Conservation (phyloP, 169 alveolate genomes). For the Cryptosporidium muris region DNA sequence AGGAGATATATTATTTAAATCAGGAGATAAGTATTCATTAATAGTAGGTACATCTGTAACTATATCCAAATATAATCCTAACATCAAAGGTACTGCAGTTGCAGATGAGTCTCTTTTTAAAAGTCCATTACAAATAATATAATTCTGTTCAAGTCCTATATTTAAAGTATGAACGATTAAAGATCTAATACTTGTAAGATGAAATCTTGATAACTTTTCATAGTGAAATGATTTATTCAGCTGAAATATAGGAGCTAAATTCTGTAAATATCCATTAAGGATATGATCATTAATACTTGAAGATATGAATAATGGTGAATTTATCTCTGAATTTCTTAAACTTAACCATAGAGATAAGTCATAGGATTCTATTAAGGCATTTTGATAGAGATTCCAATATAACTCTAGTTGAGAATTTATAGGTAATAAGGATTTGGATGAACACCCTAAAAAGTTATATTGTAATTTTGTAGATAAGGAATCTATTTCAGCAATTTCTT, state of each 20-base stretch:
- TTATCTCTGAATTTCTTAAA: constrained; percentile 1
- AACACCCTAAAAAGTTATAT: constrained; percentile 29
- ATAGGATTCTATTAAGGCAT: constrained; percentile 20
- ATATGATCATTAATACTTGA: constrained; percentile 20
- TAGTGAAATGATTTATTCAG: constrained; percentile 41
- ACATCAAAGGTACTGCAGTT: constrained; percentile 30
- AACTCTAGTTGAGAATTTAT: constrained; percentile 28
- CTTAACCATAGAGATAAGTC: constrained; percentile 51
- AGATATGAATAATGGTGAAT: not conserved
- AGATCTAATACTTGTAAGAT: constrained; percentile 61
- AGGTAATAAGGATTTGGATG: constrained; percentile 41
- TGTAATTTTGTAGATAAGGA: constrained; percentile 12
- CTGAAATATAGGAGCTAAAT: constrained; percentile 35
- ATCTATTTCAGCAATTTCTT: constrained; percentile 60
- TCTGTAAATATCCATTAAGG: constrained; percentile 42
- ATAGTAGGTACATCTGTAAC: constrained; percentile 63
- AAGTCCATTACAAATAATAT: not conserved
- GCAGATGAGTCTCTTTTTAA: constrained; percentile 22
- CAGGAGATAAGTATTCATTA: constrained; percentile 16
- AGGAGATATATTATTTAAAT: constrained; percentile 6
- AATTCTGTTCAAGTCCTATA: constrained; percentile 37
- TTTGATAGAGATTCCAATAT: constrained; percentile 8
- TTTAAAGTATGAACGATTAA: constrained; percentile 4
- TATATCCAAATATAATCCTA: constrained; percentile 39
- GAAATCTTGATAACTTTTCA: constrained; percentile 51